Evolutionary conservation across 2,329 filamentous ascomycete species (phyloP).

Genomic region (Botrytis cinerea): DNA sequence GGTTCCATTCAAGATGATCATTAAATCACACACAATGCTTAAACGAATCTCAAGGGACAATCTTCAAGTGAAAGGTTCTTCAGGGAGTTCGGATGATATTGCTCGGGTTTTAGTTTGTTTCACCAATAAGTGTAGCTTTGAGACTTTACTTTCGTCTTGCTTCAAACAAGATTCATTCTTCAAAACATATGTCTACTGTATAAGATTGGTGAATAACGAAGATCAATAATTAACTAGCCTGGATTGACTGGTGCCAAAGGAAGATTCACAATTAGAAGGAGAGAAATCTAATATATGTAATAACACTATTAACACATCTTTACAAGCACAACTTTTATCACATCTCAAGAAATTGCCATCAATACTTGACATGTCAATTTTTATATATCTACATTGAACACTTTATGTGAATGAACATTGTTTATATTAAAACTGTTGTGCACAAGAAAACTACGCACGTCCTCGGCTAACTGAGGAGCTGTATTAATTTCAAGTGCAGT

Average conservation of each 20-base stretch:
- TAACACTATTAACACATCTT: no score
- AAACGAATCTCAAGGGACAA: not conserved
- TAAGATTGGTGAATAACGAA: not conserved
- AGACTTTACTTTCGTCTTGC: not conserved
- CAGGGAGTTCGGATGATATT: not conserved
- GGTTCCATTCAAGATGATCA: not conserved
- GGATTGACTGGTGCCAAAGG: no score
- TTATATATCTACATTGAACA: not conserved
- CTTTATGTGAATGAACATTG: not conserved
- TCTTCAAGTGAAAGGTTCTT: not conserved
- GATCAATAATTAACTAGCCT: no score
- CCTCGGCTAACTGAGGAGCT: not conserved
- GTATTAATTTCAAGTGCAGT: not conserved
- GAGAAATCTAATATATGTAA: no score
- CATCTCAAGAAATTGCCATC: not conserved
- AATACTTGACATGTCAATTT: not conserved
- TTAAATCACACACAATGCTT: fast-evolving
- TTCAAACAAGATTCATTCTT: not conserved
- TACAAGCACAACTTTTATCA: no score
- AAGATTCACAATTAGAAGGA: no score
- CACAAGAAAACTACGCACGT: not conserved
- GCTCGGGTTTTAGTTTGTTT: not conserved
- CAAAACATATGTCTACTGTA: not conserved
- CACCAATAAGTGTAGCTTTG: not conserved
- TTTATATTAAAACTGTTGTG: not conserved